These are phyloP conservation scores for Teratosphaeria viscida DNA, from an alignment of 2,329 filamentous ascomycete species.

Conservation along the genomic window DNA sequence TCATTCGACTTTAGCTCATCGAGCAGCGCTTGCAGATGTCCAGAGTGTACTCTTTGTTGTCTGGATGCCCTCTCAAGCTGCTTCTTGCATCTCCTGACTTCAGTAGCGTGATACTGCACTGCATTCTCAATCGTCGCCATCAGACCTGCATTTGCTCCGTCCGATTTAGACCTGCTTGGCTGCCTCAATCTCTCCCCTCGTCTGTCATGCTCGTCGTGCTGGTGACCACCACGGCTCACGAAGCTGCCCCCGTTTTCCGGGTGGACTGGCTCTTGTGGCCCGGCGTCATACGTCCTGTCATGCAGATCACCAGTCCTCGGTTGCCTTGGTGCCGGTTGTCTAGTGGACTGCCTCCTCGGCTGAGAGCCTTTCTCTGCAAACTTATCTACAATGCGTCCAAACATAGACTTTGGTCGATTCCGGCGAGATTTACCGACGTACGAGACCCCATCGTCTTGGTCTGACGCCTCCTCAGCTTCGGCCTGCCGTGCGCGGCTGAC, in stretches of 20 bases:
- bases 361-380: conserved; percentile 10
- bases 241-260: not conserved
- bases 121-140: conserved; percentile 14
- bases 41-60: conserved; percentile 11
- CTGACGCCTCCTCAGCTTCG: conserved; percentile 5
- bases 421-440: not conserved
- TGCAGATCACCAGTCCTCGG: conserved; percentile 4
- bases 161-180: conserved; percentile 3
- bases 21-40: conserved; percentile 14
- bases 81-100: conserved; percentile 14
- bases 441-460: conserved; percentile 8
- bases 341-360: not conserved
- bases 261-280: conserved; percentile 5
- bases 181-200: conserved; percentile 3
- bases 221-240: conserved; percentile 7
- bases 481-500: conserved; percentile 8
- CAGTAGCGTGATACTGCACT: conserved; percentile 12
- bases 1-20: conserved; percentile 18
- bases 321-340: conserved; percentile 4
- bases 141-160: conserved; percentile 4
- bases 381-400: conserved; percentile 14
- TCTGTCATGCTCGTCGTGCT: conserved; percentile 10
- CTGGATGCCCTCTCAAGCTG: conserved; percentile 17
- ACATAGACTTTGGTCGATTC: conserved; percentile 11
- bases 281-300: conserved; percentile 4